A percentile compares a stretch with the other conserved stretches of the same genome.
Evolutionary conservation across 2,329 filamentous ascomycete species (phyloP).

Genomic region (Sclerotinia minor): DNA sequence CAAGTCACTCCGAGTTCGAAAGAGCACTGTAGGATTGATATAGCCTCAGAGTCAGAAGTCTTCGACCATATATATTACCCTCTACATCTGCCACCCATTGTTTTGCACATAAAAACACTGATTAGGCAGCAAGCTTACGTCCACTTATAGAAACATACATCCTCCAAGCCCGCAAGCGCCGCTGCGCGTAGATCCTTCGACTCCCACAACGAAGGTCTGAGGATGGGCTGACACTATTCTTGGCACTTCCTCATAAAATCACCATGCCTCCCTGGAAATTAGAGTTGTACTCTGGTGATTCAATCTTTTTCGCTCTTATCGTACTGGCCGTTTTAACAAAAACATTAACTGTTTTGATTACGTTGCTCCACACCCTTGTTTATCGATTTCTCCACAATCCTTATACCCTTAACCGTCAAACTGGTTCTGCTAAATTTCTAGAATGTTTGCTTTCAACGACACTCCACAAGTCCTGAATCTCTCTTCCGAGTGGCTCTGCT

Average conservation of each 20-base stretch:
- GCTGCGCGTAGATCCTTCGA: slow-evolving; percentile 6
- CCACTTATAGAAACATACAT: slow-evolving; percentile 18
- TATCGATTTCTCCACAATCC: slow-evolving; percentile 1
- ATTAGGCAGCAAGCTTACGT: slow-evolving; percentile 2
- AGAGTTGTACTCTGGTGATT: slow-evolving; percentile 5
- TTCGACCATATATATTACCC: not conserved
- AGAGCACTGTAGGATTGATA: not conserved
- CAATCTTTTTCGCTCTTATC: not conserved
- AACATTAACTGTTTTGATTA: not conserved
- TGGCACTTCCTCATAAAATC: slow-evolving; percentile 21
- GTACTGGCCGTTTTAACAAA: slow-evolving; percentile 1
- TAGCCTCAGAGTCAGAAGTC: not conserved
- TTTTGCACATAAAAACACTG: not conserved
- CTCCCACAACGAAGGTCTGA: not conserved
- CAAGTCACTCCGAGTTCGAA: not conserved
- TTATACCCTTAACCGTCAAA: not conserved
- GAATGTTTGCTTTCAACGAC: slow-evolving; percentile 19
- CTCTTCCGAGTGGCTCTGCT: slow-evolving; percentile 19
- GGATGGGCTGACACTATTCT: slow-evolving; percentile 21
- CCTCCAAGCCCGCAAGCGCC: slow-evolving; percentile 9
- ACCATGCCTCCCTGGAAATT: not conserved
- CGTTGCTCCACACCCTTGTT: slow-evolving; percentile 4
- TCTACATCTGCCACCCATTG: not conserved
- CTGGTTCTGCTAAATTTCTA: slow-evolving; percentile 10
- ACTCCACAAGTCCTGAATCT: slow-evolving; percentile 15